A percentile compares a stretch with the other conserved stretches of the same genome.
phyloP scores from a whole-genome alignment of 306 rosid genomes.

The Prunus padus region DNA sequence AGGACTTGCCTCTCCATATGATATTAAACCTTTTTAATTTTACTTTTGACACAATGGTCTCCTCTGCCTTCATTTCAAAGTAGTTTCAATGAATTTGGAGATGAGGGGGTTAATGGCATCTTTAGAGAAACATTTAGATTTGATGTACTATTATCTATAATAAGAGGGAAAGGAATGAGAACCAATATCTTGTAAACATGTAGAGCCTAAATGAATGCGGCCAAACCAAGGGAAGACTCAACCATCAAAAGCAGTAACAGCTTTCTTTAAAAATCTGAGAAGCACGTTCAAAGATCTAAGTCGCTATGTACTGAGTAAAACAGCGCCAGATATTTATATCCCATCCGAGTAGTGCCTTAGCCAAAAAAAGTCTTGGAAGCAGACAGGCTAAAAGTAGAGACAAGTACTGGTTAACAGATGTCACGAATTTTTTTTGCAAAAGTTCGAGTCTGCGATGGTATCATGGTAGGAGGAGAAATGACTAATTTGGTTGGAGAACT shows the following conservation, averaged over 20 bases:
- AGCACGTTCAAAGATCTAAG: not conserved
- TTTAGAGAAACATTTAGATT: not conserved
- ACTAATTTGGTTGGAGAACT: not conserved
- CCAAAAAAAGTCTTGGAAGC: not conserved
- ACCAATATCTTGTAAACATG: not conserved
- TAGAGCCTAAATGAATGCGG: not conserved
- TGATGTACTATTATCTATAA: constrained; percentile 2
- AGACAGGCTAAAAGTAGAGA: not conserved
- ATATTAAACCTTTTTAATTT: not conserved
- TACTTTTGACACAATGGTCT: not conserved
- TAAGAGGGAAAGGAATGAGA: not conserved
- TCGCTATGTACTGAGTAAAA: not conserved
- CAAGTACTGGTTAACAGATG: not conserved
- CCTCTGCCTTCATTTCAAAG: not conserved
- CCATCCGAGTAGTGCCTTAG: not conserved
- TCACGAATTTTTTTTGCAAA: too few species aligned
- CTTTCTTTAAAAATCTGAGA: not conserved
- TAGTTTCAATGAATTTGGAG: not conserved
- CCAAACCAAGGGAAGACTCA: not conserved
- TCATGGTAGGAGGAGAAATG: not conserved
- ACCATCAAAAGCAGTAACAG: not conserved
- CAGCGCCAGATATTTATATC: not conserved
- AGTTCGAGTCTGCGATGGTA: not conserved
- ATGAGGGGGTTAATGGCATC: not conserved
- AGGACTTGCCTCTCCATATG: not conserved